Evolutionary conservation across 1,284 basidiomycete species (phyloP).

Genomic region (Naganishia sp.): DNA sequence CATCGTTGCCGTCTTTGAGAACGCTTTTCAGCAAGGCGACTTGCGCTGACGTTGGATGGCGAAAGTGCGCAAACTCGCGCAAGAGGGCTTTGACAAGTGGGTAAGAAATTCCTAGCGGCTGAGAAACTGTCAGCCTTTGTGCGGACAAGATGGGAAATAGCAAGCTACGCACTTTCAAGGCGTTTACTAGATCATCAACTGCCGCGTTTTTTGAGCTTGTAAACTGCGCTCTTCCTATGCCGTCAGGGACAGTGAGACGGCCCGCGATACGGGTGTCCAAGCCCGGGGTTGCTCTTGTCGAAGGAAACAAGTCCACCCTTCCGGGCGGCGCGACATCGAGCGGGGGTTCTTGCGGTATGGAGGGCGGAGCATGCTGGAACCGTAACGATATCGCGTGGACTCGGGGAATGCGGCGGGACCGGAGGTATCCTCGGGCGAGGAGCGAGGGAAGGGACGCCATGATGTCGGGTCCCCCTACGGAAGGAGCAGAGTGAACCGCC

Average conservation of each 20-base stretch:
- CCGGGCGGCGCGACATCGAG: background rate
- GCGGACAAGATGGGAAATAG: too few relatives aligned
- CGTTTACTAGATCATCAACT: background rate
- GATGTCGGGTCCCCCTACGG: too few relatives aligned
- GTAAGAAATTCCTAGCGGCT: slow-evolving; percentile 12
- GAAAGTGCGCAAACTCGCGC: slow-evolving; percentile 4
- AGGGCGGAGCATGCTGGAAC: background rate
- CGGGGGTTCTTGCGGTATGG: background rate
- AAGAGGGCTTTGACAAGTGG: background rate
- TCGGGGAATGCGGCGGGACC: background rate
- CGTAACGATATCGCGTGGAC: background rate
- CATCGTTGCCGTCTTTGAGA: slow-evolving; percentile 15
- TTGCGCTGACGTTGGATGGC: slow-evolving; percentile 17
- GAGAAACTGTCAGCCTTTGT: background rate
- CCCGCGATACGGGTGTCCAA: background rate
- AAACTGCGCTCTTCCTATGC: background rate
- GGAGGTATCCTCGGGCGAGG: slow-evolving; percentile 13
- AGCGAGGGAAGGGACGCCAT: slow-evolving; percentile 13
- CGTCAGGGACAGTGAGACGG: background rate
- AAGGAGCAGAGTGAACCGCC: background rate
- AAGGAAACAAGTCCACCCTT: background rate
- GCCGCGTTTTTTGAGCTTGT: background rate
- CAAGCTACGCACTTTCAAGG: slow-evolving; percentile 3
- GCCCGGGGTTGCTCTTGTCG: background rate
- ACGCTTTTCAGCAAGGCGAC: slow-evolving; percentile 2